Evolutionary conservation across 306 rosid genomes (phyloP).

Genomic region (Clitoria ternatea): DNA sequence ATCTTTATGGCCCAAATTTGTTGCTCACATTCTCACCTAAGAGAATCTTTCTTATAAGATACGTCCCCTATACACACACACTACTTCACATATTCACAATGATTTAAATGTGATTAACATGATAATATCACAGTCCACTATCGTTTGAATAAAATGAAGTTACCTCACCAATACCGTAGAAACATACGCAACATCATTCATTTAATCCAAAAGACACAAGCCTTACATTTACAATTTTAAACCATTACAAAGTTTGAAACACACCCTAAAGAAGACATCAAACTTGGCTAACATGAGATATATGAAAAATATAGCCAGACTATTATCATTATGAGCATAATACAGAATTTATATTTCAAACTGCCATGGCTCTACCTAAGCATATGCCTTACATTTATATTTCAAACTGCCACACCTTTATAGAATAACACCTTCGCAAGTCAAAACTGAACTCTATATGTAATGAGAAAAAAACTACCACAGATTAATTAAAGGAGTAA

Average conservation of each 20-base stretch:
- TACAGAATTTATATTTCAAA: neutral
- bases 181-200: neutral
- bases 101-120: neutral
- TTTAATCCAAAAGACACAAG: neutral
- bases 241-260: slow-evolving; percentile 3
- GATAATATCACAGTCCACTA: neutral
- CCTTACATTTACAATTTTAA: neutral
- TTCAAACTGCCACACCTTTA: neutral
- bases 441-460: neutral
- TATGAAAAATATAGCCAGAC: slow-evolving; percentile 7
- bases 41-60: too few relatives aligned
- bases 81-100: too few relatives aligned
- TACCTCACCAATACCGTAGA: too few relatives aligned
- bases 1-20: too few relatives aligned
- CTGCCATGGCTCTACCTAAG: neutral
- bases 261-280: neutral
- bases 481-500: slow-evolving; percentile 23
- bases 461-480: slow-evolving; percentile 11
- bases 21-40: too few relatives aligned
- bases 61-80: too few relatives aligned
- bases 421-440: neutral
- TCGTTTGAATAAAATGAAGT: neutral
- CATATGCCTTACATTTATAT: too few relatives aligned
- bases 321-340: neutral
- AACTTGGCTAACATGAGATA: neutral